Conservation (phyloP, 1,139 yeast genomes). For the Saccharomyces hybrid region DNA sequence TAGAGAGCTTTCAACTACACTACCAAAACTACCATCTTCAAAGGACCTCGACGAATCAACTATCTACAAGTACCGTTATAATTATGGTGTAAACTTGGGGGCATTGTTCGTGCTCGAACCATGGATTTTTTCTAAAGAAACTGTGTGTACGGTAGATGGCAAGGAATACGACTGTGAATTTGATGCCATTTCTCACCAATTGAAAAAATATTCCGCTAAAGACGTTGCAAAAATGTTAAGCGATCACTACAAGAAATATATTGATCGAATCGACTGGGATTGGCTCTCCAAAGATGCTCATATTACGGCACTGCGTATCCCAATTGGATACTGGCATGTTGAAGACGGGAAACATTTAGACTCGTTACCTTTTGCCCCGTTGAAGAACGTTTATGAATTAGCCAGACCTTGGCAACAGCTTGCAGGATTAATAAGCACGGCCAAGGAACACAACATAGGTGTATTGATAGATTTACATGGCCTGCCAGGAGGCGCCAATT, state of each 20-base stretch:
- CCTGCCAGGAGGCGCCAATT: conserved; percentile 88
- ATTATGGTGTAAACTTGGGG: conserved; percentile 85
- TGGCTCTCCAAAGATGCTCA: conserved; percentile 55
- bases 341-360: conserved; percentile 52
- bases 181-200: conserved; percentile 53
- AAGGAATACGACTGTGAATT: conserved; percentile 40
- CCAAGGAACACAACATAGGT: conserved; percentile 45
- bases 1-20: neutral
- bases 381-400: conserved; percentile 49
- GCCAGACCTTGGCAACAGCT: conserved; percentile 57
- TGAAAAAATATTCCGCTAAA: conserved; percentile 45
- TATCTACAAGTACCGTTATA: conserved; percentile 57
- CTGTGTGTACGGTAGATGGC: conserved; percentile 17
- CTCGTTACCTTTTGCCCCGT: conserved; percentile 51
- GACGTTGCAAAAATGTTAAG: conserved; percentile 52
- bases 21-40: conserved; percentile 21
- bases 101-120: conserved; percentile 75
- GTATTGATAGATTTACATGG: conserved; percentile 83
- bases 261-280: conserved; percentile 60
- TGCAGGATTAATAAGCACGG: conserved; percentile 26
- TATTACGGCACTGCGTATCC: conserved; percentile 73
- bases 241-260: conserved; percentile 60
- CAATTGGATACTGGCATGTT: conserved; percentile 87
- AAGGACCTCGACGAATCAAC: conserved; percentile 37
- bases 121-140: conserved; percentile 53